Percentiles rank a stretch among this genome's conserved stretches.
phyloP scores from a whole-genome alignment of 192 early-diverging fungal genomes.

The Dissophora ornata region DNA sequence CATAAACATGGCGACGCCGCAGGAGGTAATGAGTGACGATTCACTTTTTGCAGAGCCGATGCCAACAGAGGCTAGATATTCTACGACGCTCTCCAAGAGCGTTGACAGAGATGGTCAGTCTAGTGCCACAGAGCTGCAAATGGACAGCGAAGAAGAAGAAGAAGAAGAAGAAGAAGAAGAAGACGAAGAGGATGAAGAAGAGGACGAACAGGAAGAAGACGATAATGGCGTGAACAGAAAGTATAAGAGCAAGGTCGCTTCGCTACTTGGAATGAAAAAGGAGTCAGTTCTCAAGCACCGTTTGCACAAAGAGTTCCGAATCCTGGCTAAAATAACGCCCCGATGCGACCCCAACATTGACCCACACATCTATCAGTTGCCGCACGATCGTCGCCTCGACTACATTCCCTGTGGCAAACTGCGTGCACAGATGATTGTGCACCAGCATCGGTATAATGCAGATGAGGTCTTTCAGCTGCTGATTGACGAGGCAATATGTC shows the following conservation, averaged over 20 bases:
- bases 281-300: constrained; percentile 18
- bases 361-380: constrained; percentile 40
- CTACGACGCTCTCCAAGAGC: neutral
- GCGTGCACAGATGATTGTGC: constrained; percentile 55
- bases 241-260: constrained; percentile 7
- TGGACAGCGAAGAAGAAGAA: neutral
- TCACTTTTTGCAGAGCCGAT: constrained; percentile 31
- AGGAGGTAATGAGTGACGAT: constrained; percentile 47
- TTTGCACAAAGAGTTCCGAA: constrained; percentile 19
- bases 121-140: neutral
- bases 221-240: constrained; percentile 1
- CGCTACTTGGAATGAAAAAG: constrained; percentile 13
- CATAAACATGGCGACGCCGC: constrained; percentile 50
- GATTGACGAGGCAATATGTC: constrained; percentile 43
- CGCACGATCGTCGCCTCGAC: constrained; percentile 53
- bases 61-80: constrained; percentile 2
- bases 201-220: neutral
- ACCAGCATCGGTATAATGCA: constrained; percentile 32
- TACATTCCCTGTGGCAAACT: constrained; percentile 52
- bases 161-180: neutral
- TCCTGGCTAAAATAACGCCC: constrained; percentile 11
- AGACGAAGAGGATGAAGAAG: neutral
- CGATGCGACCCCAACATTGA: constrained; percentile 37
- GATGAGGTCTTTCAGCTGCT: constrained; percentile 49
- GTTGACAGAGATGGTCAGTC: neutral